Evolutionary conservation across 139 green algal genomes (phyloP).

Genomic region (Trebouxia sp.): DNA sequence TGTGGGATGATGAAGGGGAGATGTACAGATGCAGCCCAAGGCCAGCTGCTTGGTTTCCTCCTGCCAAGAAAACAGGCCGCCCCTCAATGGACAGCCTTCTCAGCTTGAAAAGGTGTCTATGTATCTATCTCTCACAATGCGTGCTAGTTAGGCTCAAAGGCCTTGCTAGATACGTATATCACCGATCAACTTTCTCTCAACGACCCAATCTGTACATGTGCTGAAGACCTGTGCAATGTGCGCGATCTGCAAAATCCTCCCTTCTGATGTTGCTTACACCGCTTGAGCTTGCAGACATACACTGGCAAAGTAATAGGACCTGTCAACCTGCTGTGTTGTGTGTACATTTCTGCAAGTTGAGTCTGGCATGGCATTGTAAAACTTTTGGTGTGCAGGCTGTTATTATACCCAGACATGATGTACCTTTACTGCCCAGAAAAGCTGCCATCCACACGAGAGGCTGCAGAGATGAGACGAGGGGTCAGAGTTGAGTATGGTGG

Average conservation of each 20-base stretch:
- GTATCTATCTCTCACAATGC: neutral
- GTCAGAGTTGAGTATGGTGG: conserved; percentile 32
- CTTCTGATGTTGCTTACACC: too few relatives aligned
- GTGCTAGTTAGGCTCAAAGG: too few relatives aligned
- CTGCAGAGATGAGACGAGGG: neutral
- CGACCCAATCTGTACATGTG: too few relatives aligned
- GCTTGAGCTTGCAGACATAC: too few relatives aligned
- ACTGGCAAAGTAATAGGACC: too few relatives aligned
- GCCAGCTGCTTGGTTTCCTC: conserved; percentile 29
- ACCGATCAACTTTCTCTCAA: too few relatives aligned
- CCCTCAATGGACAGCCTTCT: neutral
- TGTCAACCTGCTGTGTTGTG: too few relatives aligned
- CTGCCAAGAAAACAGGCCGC: neutral
- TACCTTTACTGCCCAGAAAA: conserved; percentile 17
- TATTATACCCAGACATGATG: conserved; percentile 33
- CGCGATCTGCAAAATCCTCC: too few relatives aligned
- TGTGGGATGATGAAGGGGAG: conserved; percentile 43
- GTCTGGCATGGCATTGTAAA: too few relatives aligned
- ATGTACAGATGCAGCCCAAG: conserved; percentile 15
- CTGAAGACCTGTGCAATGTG: too few relatives aligned
- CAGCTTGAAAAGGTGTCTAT: neutral
- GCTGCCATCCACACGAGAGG: neutral
- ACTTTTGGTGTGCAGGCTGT: conserved; percentile 38
- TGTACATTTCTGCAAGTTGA: too few relatives aligned
- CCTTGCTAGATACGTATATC: too few relatives aligned